Base-by-base conservation (phyloP, 768 basidiomycete genomes). In the Serendipita sp. region DNA sequence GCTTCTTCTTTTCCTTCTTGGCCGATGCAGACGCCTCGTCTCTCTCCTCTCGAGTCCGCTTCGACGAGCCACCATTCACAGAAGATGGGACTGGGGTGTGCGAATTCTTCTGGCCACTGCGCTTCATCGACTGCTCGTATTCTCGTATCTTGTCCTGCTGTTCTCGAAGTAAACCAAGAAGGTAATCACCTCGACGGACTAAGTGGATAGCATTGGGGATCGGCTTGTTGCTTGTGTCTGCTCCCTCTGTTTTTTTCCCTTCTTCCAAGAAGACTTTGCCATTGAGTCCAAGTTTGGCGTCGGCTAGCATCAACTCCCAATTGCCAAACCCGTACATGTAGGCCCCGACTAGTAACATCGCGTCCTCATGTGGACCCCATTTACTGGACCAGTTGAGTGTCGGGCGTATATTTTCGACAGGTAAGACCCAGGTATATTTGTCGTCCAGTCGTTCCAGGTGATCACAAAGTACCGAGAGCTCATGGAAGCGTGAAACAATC, bases 201-300 rank as follows among this genome's bases (percentile, higher is more conserved):
- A 99, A 86, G 74, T 99, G 96, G 66, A 99, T 97, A 34, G 96
- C 91, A 70, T 94, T 96, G 40, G 96, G 96, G 69, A 95, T 95
- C 6, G 90, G 90, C 70, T 90, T 83, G 68, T 81, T 88, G 15
- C 88, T 79, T 44, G 58, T 55, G 29, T 44, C 44, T 18, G 10
- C 63, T 11, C 68, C 67, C 75, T 91, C 88, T 36, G 85, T 87
- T 74, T 96, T 95, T 78, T 97, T 98, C 69, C 88, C 90, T 73
- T 97, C 94, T 72, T 97, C 96, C 62, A 99, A 79, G 83, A 97
- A 98, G 77, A 99, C 95, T 72, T 97, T 97, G 73, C 87, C 91
- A 1, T 84, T 81, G 13, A 99, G 79, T 1, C 84, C 83, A 11
- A 99, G 83, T 66, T 82, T 82, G 11, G 82, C 73, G 72, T 99